Evolutionary conservation across 371 early-diverging fungal genomes (phyloP), one percentile per base, ranked within the genome.

Genomic region (Dichotomocladium elegans): DNA sequence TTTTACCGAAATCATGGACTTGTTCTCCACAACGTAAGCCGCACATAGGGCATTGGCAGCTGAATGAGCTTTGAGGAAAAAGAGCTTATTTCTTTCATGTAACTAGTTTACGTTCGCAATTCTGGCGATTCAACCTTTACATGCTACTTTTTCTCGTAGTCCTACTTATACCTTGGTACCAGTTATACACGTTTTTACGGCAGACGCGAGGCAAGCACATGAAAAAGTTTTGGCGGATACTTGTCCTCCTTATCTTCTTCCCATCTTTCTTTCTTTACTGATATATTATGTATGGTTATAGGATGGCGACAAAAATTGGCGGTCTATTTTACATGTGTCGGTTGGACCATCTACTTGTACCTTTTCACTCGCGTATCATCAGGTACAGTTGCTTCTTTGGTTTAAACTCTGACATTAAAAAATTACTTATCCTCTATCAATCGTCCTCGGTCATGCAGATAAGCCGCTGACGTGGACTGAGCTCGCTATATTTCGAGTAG

Each of bases 1-100:
- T 11, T 81, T 93, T 45, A 81, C 92, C 54, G 94, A 92, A 54
- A 91, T 94, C 48, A 70, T 75, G 24, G 83, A 84, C 2, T 49
- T 90, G 4, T 72, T 89, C 49, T 79, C 80, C 51, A 81, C 78
- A 59, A 77, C 81, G 91, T 87, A 77, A 55, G 74, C 41, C 25
- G 19, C 15, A 34, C 21, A 30, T 22, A 19, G 10, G 26, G 19
- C 5, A 30, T 53, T 41, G 27, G 28, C 19, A 25, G 17, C 17
- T n/a, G 44, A 35, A 33, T 33, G 22, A 11, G 30, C 21, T 17
- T 31, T 19, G 12, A 29, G 25, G 15, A 11, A 35, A 35, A 9
- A 19, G 4, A n/a, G 43, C 29, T 33, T 1, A 24, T 26, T 17
- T 3, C 52, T 10, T 52, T 25, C 25, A 8, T 33, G 33, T 33